These are phyloP conservation scores for Cladosporium phlei DNA, from an alignment of 2,329 filamentous ascomycete genomes.

Conservation along the genomic window DNA sequence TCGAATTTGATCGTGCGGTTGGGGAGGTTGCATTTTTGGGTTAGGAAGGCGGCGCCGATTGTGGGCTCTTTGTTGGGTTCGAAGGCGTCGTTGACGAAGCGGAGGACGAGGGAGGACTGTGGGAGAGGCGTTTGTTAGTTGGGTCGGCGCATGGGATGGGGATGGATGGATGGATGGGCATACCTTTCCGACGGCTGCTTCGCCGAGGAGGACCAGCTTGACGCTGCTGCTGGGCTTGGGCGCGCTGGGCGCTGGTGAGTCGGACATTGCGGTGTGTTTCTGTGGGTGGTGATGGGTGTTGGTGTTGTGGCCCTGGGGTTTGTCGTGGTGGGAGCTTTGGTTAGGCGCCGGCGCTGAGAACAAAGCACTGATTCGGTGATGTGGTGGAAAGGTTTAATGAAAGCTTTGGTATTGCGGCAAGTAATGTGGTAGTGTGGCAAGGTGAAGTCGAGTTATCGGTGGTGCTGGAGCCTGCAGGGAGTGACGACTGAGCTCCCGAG, in stretches of 20 bases:
- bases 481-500: too few species aligned
- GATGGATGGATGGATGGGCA: slow-evolving; percentile 22
- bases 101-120: slow-evolving; percentile 91
- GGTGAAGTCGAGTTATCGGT: too few species aligned
- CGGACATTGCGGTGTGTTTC: slow-evolving; percentile 56
- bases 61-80: slow-evolving; percentile 99
- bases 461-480: too few species aligned
- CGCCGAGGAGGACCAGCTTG: slow-evolving; percentile 95
- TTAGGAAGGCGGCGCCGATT: slow-evolving; percentile 96
- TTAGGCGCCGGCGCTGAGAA: background rate
- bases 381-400: too few species aligned
- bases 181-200: slow-evolving; percentile 98
- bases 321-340: too few species aligned
- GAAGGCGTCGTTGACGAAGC: slow-evolving; percentile 99
- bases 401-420: too few species aligned
- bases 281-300: slow-evolving; percentile 16
- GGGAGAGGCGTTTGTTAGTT: slow-evolving; percentile 19
- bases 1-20: slow-evolving; percentile 67
- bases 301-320: slow-evolving; percentile 27
- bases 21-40: slow-evolving; percentile 96
- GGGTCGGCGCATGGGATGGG: slow-evolving; percentile 2
- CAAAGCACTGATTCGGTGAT: too few species aligned
- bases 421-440: too few species aligned
- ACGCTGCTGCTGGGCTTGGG: slow-evolving; percentile 99
- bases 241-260: slow-evolving; percentile 55